Base-by-base conservation (phyloP, 2,329 filamentous ascomycete genomes). In the Exophiala aquamarina region DNA sequence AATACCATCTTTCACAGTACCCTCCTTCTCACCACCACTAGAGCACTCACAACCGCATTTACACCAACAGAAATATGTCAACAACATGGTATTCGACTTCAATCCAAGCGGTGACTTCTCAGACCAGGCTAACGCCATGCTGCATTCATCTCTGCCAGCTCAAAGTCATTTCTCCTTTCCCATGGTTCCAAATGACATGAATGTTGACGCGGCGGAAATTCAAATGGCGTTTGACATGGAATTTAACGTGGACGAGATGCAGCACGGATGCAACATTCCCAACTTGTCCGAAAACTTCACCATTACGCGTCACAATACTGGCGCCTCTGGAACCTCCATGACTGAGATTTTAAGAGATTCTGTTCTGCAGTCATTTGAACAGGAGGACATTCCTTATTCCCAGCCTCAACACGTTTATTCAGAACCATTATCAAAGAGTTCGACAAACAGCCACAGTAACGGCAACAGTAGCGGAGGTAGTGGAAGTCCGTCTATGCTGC, bases 391-490 rank as follows among this genome's bases (percentile, higher is more conserved):
- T 13, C 11, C 7, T 23, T 40, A 23, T 40, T 21, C 37, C 14
- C 21, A 14, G 4, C 15, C 20, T 11, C 21, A 9, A 9, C 19
- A 23, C 9, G 9, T 26, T 2, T 23, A 6, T 23, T 40, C 37
- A 11, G 37, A 40, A 13, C 37, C 37, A 15, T 23, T 40, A 13
- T 40, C 37, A 6, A 40, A 40, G 37, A 40, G 18, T 15, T 23
- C 37, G 3, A 40, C 37, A 11, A 40, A 40, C 20, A 40, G 37
- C 14, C 21, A 40, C 20, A 40, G 37, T 15, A 40, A 20, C 20
- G 20, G 20, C 21, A 26, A 40, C 37, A 40, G 37, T 13, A 5
- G 13, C 21, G 37, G 23, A 26, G 23, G 23, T 6, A 26, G n/a
- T 40, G 37, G 37, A 15, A 40, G 37, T 26, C 20, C 37, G 21